These are phyloP conservation scores for Cucurbita moschata DNA, from an alignment of 306 rosid species.

Conservation along the genomic window DNA sequence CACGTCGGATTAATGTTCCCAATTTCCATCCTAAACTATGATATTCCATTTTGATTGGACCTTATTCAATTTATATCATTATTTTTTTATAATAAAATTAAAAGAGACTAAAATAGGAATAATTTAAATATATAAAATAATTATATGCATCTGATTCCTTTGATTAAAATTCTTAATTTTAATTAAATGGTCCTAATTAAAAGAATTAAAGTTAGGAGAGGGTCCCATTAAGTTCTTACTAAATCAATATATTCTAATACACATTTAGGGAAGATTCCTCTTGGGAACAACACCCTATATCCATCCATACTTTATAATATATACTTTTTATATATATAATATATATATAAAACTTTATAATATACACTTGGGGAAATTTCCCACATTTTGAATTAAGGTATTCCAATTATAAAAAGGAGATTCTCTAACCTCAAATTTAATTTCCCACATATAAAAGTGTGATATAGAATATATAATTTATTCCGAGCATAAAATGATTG, in stretches of 20 bases:
- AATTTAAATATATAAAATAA: not conserved
- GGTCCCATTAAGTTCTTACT: not conserved
- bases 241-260: not conserved
- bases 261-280: conserved; percentile 8
- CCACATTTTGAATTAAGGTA: not conserved
- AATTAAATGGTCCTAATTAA: not conserved
- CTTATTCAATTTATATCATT: not conserved
- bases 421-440: not conserved
- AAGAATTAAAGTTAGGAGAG: not conserved
- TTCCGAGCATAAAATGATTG: not conserved
- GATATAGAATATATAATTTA: not conserved
- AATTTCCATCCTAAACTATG: not conserved
- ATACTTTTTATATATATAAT: not conserved
- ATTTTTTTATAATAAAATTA: not conserved
- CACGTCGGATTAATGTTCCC: not conserved
- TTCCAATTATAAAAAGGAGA: not conserved
- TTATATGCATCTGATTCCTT: not conserved
- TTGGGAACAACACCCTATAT: not conserved
- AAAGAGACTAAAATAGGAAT: not conserved
- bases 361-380: not conserved
- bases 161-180: not conserved
- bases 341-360: not conserved
- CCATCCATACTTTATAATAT: not conserved
- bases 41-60: not conserved
- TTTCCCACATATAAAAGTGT: too few species aligned